Evolutionary conservation across 306 rosid genomes (phyloP), one percentile per base, ranked within the genome.

Genomic region (Malus domestica): DNA sequence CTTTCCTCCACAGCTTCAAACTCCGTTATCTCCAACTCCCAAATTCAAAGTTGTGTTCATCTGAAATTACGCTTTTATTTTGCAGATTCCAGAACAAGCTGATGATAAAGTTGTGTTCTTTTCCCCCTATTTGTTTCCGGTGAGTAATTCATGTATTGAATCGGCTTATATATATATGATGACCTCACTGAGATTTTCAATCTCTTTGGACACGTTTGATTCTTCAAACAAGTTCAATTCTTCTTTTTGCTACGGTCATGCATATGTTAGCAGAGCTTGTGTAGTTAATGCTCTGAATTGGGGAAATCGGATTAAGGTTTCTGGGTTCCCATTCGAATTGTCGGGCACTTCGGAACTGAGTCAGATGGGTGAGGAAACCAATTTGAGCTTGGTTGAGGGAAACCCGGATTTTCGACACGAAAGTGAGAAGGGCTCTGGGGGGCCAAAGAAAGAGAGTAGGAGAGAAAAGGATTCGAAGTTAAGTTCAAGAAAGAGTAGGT

Each of bases 171-270:
- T 67, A 23, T 67, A 51, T 55, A 38, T 78, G 76, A 93, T 93
- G 98, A 92, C 90, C 38, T 89, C 86, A 0, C 84, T 93, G 23
- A 82, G 82, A 76, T 74, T 93, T 76, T 79, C 89, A 22, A 44
- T 83, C 78, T 81, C 79, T 42, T 69, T 83, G 58, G 90, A 89
- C 16, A 25, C 85, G 9, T 84, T 83, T 57, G 86, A 89, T 79
- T 83, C 88, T 78, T 83, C 88, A 2, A 86, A 83, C 79, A 81
- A 76, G 82, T 68, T 80, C 19, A 57, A 49, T 78, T 82, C 61
- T 46, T 67, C 79, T 61, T 49, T 79, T 10, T 68, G 73, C 64
- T 81, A 44, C 80, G 16, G 83, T 63, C 85, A 79, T 78, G 45
- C 2, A 42, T 2, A 42, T 42, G 46, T 75, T 45, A 76, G 70